phyloP scores from a whole-genome alignment of 768 basidiomycete species.

The Hericium erinaceus region DNA sequence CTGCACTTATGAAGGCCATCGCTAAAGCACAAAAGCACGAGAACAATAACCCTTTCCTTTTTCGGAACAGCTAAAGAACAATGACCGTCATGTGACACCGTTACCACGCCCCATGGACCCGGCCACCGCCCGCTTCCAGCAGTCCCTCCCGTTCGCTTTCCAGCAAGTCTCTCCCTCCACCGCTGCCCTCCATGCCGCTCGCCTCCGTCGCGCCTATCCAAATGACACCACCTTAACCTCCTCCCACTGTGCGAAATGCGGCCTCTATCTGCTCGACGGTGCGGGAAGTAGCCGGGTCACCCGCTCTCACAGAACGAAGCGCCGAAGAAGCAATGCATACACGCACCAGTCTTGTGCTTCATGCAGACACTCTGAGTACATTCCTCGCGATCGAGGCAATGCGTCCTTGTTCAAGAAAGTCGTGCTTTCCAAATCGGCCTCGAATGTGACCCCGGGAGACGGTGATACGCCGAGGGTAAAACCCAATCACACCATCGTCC shows the following conservation, averaged over 20 bases:
- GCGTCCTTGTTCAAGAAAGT: slow-evolving; percentile 13
- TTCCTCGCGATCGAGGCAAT: slow-evolving; percentile 14
- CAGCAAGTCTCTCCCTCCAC: slow-evolving; percentile 45
- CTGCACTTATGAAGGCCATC: not conserved
- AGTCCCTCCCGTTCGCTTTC: slow-evolving; percentile 39
- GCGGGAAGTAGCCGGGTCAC: slow-evolving; percentile 27
- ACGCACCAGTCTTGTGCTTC: slow-evolving; percentile 15
- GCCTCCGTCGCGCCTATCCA: slow-evolving; percentile 22
- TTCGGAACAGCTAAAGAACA: not conserved
- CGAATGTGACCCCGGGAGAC: too few species aligned
- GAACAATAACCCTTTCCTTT: slow-evolving; percentile 3
- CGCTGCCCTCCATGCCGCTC: slow-evolving; percentile 51
- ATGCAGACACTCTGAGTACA: slow-evolving; percentile 20
- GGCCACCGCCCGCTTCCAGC: slow-evolving; percentile 33
- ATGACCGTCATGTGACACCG: not conserved
- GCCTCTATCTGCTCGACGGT: slow-evolving; percentile 35
- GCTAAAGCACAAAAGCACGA: not conserved
- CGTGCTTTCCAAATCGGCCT: too few species aligned
- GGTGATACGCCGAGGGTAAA: too few species aligned
- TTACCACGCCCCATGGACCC: not conserved
- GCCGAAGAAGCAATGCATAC: too few species aligned
- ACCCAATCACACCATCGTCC: not conserved
- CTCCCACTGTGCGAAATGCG: slow-evolving; percentile 45
- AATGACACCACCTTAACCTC: slow-evolving; percentile 16
- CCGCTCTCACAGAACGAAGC: slow-evolving; percentile 9